phyloP scores from a whole-genome alignment of 2,329 filamentous ascomycete species.

The Exophiala phaeomuriformis region DNA sequence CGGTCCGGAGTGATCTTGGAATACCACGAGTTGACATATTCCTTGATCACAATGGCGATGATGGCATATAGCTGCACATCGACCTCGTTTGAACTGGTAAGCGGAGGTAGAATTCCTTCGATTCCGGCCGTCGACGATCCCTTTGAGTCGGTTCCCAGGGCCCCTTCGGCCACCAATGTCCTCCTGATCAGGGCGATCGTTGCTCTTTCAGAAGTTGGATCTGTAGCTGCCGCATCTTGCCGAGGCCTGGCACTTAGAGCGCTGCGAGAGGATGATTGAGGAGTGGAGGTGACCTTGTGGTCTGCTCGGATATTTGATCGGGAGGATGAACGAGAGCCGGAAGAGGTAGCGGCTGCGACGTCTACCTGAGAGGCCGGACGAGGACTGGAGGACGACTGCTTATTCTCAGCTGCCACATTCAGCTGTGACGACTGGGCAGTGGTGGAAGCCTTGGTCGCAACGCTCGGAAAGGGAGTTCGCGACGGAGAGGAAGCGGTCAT shows the following conservation, averaged over 20 bases:
- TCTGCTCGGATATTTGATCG: constrained; percentile 13
- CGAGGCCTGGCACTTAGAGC: constrained; percentile 28
- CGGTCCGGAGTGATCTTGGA: constrained; percentile 84
- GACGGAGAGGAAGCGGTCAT: constrained; percentile 30
- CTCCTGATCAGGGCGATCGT: constrained; percentile 75
- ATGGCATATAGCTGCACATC: constrained; percentile 90
- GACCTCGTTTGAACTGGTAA: constrained; percentile 90
- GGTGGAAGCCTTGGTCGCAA: constrained; percentile 31
- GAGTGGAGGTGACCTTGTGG: constrained; percentile 24
- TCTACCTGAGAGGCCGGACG: constrained; percentile 25
- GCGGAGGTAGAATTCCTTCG: constrained; percentile 74
- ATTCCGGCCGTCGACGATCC: constrained; percentile 58
- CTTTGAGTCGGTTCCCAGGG: constrained; percentile 45
- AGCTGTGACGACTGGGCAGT: constrained; percentile 29
- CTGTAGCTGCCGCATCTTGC: constrained; percentile 28
- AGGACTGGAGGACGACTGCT: constrained; percentile 7
- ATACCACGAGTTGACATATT: constrained; percentile 93
- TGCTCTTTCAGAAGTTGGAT: constrained; percentile 65
- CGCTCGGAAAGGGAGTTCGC: constrained; percentile 22
- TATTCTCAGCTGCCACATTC: constrained; percentile 15
- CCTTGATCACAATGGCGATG: constrained; percentile 78
- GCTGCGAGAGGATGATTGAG: constrained; percentile 30
- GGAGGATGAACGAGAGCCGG: constrained; percentile 17
- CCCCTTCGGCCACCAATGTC: constrained; percentile 55
- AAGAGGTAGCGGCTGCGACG: constrained; percentile 21